Percentiles rank a stretch among this genome's conserved stretches.
These are phyloP conservation scores for Cryptococcus sp. DNA, from an alignment of 1,284 basidiomycete species.

Conservation along the genomic window DNA sequence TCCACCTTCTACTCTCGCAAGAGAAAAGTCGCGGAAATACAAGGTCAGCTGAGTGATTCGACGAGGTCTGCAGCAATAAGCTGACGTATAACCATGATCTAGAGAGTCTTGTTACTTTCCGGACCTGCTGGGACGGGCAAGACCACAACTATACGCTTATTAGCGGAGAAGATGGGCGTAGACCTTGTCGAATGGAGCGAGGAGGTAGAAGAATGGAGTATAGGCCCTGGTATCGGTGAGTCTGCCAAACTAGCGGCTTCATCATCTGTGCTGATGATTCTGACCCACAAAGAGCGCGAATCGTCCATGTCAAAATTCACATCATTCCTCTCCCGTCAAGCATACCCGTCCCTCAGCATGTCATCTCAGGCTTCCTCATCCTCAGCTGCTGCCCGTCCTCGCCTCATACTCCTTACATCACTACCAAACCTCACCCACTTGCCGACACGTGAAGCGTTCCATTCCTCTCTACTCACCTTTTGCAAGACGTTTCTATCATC, in stretches of 20 bases:
- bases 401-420: constrained; percentile 82
- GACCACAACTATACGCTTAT: constrained; percentile 75
- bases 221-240: constrained; percentile 41
- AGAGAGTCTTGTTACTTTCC: constrained; percentile 82
- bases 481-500: constrained; percentile 53
- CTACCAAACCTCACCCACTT: constrained; percentile 84
- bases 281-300: constrained; percentile 59
- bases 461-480: constrained; percentile 65
- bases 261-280: neutral
- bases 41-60: constrained; percentile 60
- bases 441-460: constrained; percentile 72
- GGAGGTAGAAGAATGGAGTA: constrained; percentile 47
- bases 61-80: neutral
- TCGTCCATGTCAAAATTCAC: constrained; percentile 71
- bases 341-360: constrained; percentile 65
- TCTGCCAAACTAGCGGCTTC: neutral
- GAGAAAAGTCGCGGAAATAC: constrained; percentile 70
- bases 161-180: constrained; percentile 72
- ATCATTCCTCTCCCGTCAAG: constrained; percentile 69
- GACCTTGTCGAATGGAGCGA: constrained; percentile 83
- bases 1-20: constrained; percentile 39
- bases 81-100: constrained; percentile 3
- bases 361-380: constrained; percentile 45
- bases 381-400: constrained; percentile 19
- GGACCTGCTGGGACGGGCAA: constrained; percentile 91